Conservation (phyloP, 192 early-diverging fungal species). For the Coemansia reversa region DNA sequence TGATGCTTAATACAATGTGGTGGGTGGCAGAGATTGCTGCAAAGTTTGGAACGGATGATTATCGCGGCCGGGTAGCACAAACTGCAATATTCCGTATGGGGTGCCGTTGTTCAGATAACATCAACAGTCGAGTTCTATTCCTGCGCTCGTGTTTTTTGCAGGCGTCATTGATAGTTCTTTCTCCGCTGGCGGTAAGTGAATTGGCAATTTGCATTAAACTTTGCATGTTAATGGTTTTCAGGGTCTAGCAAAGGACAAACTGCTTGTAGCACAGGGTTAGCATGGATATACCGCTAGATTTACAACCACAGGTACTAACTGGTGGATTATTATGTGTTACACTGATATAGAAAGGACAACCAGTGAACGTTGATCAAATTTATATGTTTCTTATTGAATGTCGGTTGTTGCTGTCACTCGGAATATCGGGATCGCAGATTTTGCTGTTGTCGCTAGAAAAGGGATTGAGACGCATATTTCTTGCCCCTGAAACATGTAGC, state of each 20-base stretch:
- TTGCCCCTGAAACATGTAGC: conserved; percentile 16
- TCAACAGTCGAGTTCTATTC: conserved; percentile 35
- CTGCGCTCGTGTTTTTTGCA: conserved; percentile 46
- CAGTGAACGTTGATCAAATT: conserved; percentile 26
- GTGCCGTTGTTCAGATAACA: conserved; percentile 33
- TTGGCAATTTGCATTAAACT: neutral
- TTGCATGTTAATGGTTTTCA: no score
- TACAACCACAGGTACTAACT: neutral
- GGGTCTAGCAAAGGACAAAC: no score
- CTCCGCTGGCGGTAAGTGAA: conserved; percentile 33
- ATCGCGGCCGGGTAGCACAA: conserved; percentile 35
- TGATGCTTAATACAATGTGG: conserved; percentile 37
- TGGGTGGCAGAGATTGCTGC: conserved; percentile 45
- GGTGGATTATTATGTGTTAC: neutral
- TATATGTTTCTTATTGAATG: conserved; percentile 50
- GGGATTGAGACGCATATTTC: conserved; percentile 32
- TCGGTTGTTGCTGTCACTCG: conserved; percentile 25
- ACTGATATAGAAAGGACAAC: conserved; percentile 21
- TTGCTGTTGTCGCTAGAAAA: conserved; percentile 24
- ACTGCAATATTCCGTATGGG: conserved; percentile 45
- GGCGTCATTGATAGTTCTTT: conserved; percentile 34
- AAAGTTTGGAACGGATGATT: conserved; percentile 29
- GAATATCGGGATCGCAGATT: conserved; percentile 41
- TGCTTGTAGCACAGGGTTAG: no score
- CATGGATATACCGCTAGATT: no score